These are phyloP conservation scores for Fagopyrum esculentum DNA, from an alignment of 148 eudicot genomes.

Conservation along the genomic window DNA sequence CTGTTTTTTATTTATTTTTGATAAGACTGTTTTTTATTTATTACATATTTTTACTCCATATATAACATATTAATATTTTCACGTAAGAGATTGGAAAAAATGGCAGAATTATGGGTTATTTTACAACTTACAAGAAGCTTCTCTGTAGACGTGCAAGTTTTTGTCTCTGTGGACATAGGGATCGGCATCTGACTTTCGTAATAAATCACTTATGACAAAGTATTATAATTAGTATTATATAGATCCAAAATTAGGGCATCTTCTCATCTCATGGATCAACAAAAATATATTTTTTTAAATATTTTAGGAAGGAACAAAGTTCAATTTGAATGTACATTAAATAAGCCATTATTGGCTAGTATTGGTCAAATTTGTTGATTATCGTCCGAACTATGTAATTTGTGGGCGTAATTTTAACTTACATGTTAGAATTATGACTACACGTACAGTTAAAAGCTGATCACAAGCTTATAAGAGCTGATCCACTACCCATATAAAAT, in stretches of 20 bases:
- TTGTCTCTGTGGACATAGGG: not conserved
- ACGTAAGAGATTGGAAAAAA: not conserved
- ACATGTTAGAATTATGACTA: no score
- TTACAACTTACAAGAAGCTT: not conserved
- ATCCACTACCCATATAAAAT: no score
- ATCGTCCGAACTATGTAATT: no score
- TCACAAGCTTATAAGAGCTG: no score
- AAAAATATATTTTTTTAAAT: not conserved
- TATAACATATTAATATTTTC: no score
- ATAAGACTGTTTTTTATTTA: not conserved
- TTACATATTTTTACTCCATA: no score
- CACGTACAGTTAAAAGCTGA: no score
- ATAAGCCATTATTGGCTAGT: no score
- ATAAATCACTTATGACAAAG: not conserved
- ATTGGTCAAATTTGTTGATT: no score
- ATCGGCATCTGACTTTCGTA: not conserved
- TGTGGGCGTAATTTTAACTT: no score
- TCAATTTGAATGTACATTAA: not conserved
- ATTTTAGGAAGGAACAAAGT: not conserved
- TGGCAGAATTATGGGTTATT: not conserved
- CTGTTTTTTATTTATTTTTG: not conserved
- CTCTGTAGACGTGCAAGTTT: not conserved
- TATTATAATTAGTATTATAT: not conserved
- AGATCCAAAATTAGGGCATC: not conserved
- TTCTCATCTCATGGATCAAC: not conserved